Base-by-base conservation (phyloP, 1,284 basidiomycete genomes). In the Afroboletus lepidellus region DNA sequence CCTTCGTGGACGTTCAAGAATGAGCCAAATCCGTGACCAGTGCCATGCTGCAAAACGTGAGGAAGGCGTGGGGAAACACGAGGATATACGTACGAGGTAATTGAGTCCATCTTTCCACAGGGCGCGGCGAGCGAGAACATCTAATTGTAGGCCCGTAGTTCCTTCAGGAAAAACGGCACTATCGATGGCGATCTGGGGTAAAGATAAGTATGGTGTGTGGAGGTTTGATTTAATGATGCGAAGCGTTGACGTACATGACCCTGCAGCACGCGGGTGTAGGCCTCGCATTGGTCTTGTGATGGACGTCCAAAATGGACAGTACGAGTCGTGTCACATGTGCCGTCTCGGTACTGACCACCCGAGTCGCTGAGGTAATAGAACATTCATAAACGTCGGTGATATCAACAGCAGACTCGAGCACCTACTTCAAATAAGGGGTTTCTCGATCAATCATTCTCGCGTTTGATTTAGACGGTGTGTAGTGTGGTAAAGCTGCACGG, bases 191-290 rank as follows among this genome's bases (percentile, higher is more conserved):
- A 98, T 95, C 87, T 91, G 62, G 50, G 69, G 65, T 55, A 60
- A 45, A 48, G 51, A 56, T 57, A 47, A 60, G 52, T 50, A 49
- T 48, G 37, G 27, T 30, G 49, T 50, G 53, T 51, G 50, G 59
- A 54, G 48, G 44, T 39, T 33, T 60, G 56, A 55, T 51, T 18
- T 50, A 50, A 56, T 51, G 57, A 58, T 59, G 51, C 36, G 58
- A 59, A 60, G 52, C 38, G 52, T 57, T 57, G 46, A 79, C 87
- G 60, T 74, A 91, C 89, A 74, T 99, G 96, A 5, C 96, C 96
- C 72, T 99, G 96, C 48, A 99, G 72, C 24, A 99, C 97, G 23
- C 94, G 79, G 16, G 97, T 99, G 69, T 88, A 98, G 1, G 94
- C 94, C 57, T 95, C 87, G 64, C 85, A 88, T 69, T 94, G 87